Conservation (phyloP, 345 rosid genomes). For the Salix viminalis region DNA sequence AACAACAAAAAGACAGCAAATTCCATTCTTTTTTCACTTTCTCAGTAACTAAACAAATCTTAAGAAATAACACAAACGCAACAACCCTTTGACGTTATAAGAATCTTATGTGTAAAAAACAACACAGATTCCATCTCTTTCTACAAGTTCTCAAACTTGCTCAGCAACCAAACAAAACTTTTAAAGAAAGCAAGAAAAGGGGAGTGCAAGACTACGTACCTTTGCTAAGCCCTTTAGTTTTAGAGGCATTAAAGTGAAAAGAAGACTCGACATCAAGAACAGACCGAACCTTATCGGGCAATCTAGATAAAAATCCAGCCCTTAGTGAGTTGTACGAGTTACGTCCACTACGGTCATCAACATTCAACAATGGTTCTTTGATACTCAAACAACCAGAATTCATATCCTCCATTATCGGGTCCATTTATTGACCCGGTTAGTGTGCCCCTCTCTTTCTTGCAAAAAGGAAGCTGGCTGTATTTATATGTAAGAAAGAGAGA, state of each 20-base stretch:
- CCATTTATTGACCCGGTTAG: neutral
- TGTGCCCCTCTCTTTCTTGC: neutral
- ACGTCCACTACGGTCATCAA: conserved; percentile 13
- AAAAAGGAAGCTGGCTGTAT: neutral
- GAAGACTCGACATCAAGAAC: conserved; percentile 53
- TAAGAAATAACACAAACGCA: neutral
- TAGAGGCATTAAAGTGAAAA: conserved; percentile 46
- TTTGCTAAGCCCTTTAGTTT: conserved; percentile 38
- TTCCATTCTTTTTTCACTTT: neutral
- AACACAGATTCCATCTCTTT: neutral
- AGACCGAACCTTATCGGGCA: conserved; percentile 62
- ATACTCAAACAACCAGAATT: conserved; percentile 1
- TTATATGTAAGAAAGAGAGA: neutral
- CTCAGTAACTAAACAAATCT: neutral
- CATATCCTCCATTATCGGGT: conserved; percentile 14
- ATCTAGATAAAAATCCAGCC: conserved; percentile 45
- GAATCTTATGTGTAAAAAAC: neutral
- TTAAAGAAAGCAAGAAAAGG: neutral
- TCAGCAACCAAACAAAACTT: neutral
- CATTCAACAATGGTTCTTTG: conserved; percentile 30
- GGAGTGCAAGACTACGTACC: conserved; percentile 30
- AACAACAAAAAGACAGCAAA: neutral
- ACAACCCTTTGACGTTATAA: neutral
- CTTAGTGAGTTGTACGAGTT: conserved; percentile 41
- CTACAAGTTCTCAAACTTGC: neutral